These are phyloP conservation scores for Apiospora koreana DNA, from an alignment of 2,329 filamentous ascomycete species.

Conservation along the genomic window DNA sequence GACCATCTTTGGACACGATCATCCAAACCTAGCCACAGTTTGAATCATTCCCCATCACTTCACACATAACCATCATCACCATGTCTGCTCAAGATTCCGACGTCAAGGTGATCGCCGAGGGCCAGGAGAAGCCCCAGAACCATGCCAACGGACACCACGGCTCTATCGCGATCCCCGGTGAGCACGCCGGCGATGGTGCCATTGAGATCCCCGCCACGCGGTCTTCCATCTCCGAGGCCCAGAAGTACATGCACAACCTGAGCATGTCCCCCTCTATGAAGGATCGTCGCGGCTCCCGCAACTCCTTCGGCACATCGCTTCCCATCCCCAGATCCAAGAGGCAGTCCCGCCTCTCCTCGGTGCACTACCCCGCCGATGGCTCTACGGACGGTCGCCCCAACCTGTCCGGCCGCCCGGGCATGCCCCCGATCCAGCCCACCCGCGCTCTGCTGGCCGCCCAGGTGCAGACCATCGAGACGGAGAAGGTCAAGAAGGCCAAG, in stretches of 20 bases:
- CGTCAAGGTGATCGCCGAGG: not conserved
- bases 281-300: slow-evolving; percentile 68
- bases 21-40: slow-evolving; percentile 8
- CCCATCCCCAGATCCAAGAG: slow-evolving; percentile 73
- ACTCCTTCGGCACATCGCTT: slow-evolving; percentile 73
- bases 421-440: slow-evolving; percentile 60
- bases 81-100: not conserved
- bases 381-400: slow-evolving; percentile 40
- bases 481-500: slow-evolving; percentile 70
- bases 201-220: slow-evolving; percentile 71
- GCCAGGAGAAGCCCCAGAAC: not conserved
- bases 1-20: slow-evolving; percentile 1
- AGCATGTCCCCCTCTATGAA: slow-evolving; percentile 67
- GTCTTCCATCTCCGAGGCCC: slow-evolving; percentile 67
- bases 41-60: not conserved
- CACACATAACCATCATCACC: not conserved
- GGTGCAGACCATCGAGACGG: slow-evolving; percentile 65
- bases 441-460: slow-evolving; percentile 70
- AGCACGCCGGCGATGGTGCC: slow-evolving; percentile 44
- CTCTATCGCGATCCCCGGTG: slow-evolving; percentile 43
- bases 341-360: slow-evolving; percentile 66
- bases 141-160: not conserved
- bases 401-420: slow-evolving; percentile 47
- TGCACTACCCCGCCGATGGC: slow-evolving; percentile 45
- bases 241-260: slow-evolving; percentile 72